Evolutionary conservation across 2,329 filamentous ascomycete genomes (phyloP).

Genomic region (Botrytis fragariae): DNA sequence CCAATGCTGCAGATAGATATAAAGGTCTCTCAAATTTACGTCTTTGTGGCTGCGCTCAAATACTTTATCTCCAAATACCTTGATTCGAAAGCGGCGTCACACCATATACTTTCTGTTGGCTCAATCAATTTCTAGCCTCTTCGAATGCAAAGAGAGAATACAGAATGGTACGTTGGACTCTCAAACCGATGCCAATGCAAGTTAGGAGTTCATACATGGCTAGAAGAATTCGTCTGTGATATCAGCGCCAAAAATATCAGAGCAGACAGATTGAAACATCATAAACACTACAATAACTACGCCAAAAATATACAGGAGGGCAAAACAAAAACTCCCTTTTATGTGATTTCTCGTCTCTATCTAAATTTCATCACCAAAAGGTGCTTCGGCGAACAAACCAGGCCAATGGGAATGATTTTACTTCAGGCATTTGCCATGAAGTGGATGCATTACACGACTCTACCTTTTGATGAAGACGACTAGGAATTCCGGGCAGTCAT

Average conservation of each 20-base stretch:
- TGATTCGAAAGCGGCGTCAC: background rate
- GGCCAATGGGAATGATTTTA: background rate
- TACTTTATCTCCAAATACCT: background rate
- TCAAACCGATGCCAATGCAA: background rate
- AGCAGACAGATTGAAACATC: background rate
- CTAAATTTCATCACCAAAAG: background rate
- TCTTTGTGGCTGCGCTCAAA: background rate
- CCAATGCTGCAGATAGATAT: background rate
- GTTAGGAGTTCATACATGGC: background rate
- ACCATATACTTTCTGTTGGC: background rate
- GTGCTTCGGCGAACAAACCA: background rate
- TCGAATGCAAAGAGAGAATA: background rate
- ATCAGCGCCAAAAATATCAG: background rate
- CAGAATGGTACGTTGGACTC: background rate
- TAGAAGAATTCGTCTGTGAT: background rate
- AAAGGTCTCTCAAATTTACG: background rate
- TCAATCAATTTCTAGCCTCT: background rate
- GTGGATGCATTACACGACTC: background rate
- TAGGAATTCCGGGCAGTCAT: background rate
- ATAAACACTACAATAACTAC: background rate
- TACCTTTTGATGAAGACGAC: conserved; percentile 5
- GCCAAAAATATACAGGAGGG: background rate
- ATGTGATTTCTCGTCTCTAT: background rate
- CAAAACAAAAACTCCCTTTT: background rate
- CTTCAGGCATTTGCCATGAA: background rate